Base-by-base conservation (phyloP, 805 yeast species). In the Dipodascopsis uninucleata region DNA sequence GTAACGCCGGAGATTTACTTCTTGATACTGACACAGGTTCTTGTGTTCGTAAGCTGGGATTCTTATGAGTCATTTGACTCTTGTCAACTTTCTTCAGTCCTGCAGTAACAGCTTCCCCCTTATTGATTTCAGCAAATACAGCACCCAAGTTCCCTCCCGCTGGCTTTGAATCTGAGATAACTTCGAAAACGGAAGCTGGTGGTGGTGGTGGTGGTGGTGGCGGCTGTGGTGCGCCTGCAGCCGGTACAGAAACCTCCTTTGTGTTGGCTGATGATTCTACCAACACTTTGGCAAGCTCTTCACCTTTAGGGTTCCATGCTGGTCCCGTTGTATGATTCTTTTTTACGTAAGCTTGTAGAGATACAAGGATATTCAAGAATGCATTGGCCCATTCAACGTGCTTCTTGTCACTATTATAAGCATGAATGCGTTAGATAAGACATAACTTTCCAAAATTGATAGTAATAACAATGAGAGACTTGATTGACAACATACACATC, bases 141-240 rank as follows among this genome's bases (percentile, higher is more conserved):
- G 97, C 97, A 56, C 72, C 74, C 70, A 90, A 77, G 32, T 95
- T 93, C 34, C 71, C 70, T 18, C 58, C 56, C 7, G 57, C 40
- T 26, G 60, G 43, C 49, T 62, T 43, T 47, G 62, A 41, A 12
- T 61, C 53, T 6, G 63, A 39, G 1, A 62, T 41, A 9, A 58
- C 60, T 8, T 59, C 58, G 60, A 79, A 85, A 28, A 83, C 70
- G 45, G 80, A 69, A 7, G 94, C 80, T 22, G 95, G 90, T 7
- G 96, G 95, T 2, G 95, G 86, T 1, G 93, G 90, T 3, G 95
- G 95, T 2, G 95, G 95, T 1, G 97, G 97, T 14, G 95, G 94
- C 5, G 89, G 85, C 2, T 77, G 72, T 2, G 70, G 66, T 21
- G 57, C 65, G 39, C 56, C 67, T 20, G 53, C 61, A 5, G 68